Percentiles rank a stretch among this genome's conserved stretches.
Conservation (phyloP, 441 rosid species). For the Euphorbia celastroides region DNA sequence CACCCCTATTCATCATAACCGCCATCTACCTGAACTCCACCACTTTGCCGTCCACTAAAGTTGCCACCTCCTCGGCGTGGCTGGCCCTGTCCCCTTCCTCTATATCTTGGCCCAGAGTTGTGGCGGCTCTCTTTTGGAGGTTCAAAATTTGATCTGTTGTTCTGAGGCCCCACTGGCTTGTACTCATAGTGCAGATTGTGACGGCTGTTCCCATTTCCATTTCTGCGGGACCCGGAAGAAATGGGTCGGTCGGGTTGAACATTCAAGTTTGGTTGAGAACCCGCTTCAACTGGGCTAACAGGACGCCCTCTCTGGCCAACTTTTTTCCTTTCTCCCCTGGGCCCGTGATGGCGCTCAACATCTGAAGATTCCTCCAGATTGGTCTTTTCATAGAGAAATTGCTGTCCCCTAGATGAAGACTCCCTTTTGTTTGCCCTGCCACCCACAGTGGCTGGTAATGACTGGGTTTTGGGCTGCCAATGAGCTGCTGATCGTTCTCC, state of each 20-base stretch:
- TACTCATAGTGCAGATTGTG: slow-evolving; percentile 60
- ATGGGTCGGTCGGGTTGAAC: slow-evolving; percentile 36
- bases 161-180: slow-evolving; percentile 71
- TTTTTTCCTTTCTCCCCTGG: slow-evolving; percentile 41
- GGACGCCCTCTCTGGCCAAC: slow-evolving; percentile 28
- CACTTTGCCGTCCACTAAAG: slow-evolving; percentile 44
- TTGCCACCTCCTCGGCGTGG: slow-evolving; percentile 58
- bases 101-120: slow-evolving; percentile 48
- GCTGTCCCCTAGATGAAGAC: slow-evolving; percentile 29
- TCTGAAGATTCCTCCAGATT: slow-evolving; percentile 31
- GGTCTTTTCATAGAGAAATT: slow-evolving; percentile 27
- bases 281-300: slow-evolving; percentile 25
- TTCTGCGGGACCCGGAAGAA: slow-evolving; percentile 43
- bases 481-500: slow-evolving; percentile 60
- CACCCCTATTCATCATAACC: slow-evolving; percentile 37
- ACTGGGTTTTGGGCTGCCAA: slow-evolving; percentile 72
- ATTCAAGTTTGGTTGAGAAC: slow-evolving; percentile 32
- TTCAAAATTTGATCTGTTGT: slow-evolving; percentile 37
- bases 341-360: slow-evolving; percentile 31
- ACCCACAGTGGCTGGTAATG: slow-evolving; percentile 30
- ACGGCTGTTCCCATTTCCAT: slow-evolving; percentile 49
- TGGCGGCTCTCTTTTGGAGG: slow-evolving; percentile 49
- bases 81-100: slow-evolving; percentile 63
- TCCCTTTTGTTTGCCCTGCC: slow-evolving; percentile 43
- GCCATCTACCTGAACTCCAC: slow-evolving; percentile 35